Conservation (phyloP, 2,329 filamentous ascomycete genomes). For the Lasiodiplodia gonubiensis region DNA sequence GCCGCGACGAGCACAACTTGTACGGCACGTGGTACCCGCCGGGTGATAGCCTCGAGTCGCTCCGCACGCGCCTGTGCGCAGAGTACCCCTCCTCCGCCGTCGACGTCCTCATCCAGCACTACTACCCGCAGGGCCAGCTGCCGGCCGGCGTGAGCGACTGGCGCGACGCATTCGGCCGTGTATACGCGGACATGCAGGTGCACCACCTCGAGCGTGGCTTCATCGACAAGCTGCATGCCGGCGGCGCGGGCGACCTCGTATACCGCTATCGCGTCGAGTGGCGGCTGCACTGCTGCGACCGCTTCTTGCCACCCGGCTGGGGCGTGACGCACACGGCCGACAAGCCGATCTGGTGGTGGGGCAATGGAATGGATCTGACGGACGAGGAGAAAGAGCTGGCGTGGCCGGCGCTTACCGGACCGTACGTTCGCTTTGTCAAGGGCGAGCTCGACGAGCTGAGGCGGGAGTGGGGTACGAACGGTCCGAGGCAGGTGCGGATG, state of each 20-base stretch:
- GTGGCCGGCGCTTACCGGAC: slow-evolving; percentile 44
- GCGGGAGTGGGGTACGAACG: slow-evolving; percentile 45
- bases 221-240: slow-evolving; percentile 52
- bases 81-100: slow-evolving; percentile 58
- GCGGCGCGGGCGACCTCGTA: slow-evolving; percentile 45
- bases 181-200: slow-evolving; percentile 64
- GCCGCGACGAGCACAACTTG: slow-evolving; percentile 58
- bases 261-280: slow-evolving; percentile 62
- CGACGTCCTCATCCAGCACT: slow-evolving; percentile 51
- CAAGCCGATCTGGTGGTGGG: slow-evolving; percentile 63
- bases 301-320: slow-evolving; percentile 52
- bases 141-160: slow-evolving; percentile 52
- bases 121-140: slow-evolving; percentile 46
- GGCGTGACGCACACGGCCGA: slow-evolving; percentile 63
- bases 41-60: slow-evolving; percentile 45
- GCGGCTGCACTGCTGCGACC: slow-evolving; percentile 55
- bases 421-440: slow-evolving; percentile 48
- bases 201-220: slow-evolving; percentile 60
- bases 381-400: slow-evolving; percentile 53
- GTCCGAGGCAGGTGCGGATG: slow-evolving; percentile 49
- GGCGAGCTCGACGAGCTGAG: slow-evolving; percentile 42
- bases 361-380: slow-evolving; percentile 47
- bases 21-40: slow-evolving; percentile 60
- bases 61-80: slow-evolving; percentile 55
- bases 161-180: slow-evolving; percentile 58